A percentile compares a stretch with the other conserved stretches of the same genome.
phyloP scores from a whole-genome alignment of 495 filamentous ascomycete species.

The Aspergillus cristatus region DNA sequence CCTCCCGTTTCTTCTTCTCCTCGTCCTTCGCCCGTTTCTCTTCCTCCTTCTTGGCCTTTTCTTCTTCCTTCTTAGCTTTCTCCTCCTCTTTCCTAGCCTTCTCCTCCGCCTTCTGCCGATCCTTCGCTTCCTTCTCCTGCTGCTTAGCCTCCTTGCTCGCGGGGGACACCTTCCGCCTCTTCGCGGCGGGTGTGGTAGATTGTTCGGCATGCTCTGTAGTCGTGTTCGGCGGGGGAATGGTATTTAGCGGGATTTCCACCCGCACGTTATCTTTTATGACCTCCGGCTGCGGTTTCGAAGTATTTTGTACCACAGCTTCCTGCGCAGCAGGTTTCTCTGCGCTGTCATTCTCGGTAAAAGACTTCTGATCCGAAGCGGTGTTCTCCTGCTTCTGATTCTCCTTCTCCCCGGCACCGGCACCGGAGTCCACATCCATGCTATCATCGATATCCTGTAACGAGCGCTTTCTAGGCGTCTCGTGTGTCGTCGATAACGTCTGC shows the following conservation, averaged over 20 bases:
- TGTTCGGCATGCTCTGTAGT: not conserved
- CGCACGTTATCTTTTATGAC: no score
- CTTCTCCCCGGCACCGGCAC: no score
- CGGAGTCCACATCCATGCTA: no score
- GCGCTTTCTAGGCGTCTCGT: not conserved
- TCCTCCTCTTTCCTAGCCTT: constrained; percentile 41
- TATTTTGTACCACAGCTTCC: no score
- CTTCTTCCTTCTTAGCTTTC: constrained; percentile 20
- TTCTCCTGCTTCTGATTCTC: constrained; percentile 21
- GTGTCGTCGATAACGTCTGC: not conserved
- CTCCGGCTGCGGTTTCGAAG: no score
- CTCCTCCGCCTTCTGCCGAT: constrained; percentile 33
- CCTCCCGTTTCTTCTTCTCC: constrained; percentile 31
- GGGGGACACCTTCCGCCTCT: constrained; percentile 45
- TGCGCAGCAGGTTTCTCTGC: no score
- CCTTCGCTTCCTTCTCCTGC: constrained; percentile 46
- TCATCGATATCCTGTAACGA: not conserved
- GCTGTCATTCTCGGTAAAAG: no score
- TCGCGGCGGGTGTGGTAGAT: constrained; percentile 17
- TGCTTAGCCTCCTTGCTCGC: constrained; percentile 45
- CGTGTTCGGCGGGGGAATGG: not conserved
- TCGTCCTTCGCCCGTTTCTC: constrained; percentile 59
- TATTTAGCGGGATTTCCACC: not conserved
- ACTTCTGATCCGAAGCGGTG: not conserved
- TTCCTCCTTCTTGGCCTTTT: constrained; percentile 36